Evolutionary conservation across 331 rosid genomes (phyloP).

Genomic region (Erythrophleum ivorense): DNA sequence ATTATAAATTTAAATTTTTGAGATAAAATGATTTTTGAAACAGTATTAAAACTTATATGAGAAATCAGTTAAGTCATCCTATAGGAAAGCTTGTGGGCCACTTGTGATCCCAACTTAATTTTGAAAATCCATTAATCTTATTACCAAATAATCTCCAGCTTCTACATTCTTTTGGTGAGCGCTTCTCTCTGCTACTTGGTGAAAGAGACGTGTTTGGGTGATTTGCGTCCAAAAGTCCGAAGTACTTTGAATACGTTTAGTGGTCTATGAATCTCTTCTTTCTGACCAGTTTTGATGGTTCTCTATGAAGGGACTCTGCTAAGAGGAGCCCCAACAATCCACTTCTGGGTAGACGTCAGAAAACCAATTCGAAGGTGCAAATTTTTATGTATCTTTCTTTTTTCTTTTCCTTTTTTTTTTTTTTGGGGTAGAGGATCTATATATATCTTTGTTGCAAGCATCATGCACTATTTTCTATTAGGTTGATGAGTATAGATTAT

Average conservation of each 20-base stretch:
- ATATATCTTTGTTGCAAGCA: neutral
- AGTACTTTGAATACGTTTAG: neutral
- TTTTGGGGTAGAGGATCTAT: neutral
- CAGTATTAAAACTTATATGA: neutral
- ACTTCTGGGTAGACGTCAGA: conserved; percentile 76
- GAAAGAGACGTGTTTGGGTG: neutral
- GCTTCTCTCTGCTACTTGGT: neutral
- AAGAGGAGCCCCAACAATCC: conserved; percentile 61
- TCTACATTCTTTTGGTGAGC: neutral
- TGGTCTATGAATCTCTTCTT: neutral
- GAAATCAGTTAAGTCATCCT: neutral
- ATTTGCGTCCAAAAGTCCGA: neutral
- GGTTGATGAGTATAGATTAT: neutral
- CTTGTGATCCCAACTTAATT: neutral
- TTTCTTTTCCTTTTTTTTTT: too few relatives aligned
- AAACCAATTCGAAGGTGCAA: conserved; percentile 59
- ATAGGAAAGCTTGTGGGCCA: neutral
- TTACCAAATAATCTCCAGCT: too few relatives aligned
- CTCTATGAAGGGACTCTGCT: conserved; percentile 61
- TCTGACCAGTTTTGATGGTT: conserved; percentile 33
- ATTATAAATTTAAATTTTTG: neutral
- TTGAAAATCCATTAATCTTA: neutral
- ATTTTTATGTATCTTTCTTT: neutral
- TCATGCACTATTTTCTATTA: too few relatives aligned
- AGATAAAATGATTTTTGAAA: neutral